Base-by-base conservation (phyloP, 2,329 filamentous ascomycete genomes). In the Colletotrichum sp. region DNA sequence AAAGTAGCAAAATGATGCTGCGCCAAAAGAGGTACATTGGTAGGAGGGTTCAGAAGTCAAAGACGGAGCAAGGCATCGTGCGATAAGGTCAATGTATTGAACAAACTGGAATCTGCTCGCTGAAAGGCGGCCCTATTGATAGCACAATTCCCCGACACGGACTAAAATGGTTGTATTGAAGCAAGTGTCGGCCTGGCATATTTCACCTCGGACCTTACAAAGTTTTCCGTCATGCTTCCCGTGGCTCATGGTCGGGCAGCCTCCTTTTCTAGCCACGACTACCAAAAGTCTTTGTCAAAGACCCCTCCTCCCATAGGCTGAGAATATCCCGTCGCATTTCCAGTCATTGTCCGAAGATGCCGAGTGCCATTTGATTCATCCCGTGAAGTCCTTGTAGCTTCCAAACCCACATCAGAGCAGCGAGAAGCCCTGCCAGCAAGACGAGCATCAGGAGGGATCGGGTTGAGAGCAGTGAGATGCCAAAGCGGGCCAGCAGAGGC, bases 361-460 rank as follows among this genome's bases (percentile, higher is more conserved):
- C 52, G 10, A 57, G 21, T 13, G n/a, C 52, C 21, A 57, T 57
- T 26, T 57, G n/a, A 12, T 12, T 57, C 52, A 57, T 57, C n/a
- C 52, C 24, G 4, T 57, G 2, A 24, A 57, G 52, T 24, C 52
- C 52, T 8, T 24, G 52, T 57, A 57, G 52, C 52, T 57, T 57
- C 52, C 52, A 57, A 57, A 24, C n/a, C 52, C 52, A 57, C 2
- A 16, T 57, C n/a, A 57, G 0, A 57, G 52, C 52, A 24, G 52
- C 52, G 52, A 57, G 0, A 57, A 57, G 52, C n/a, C 0, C 52
- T 24, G 52, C 52, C 2, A 57, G 3, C 21, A 57, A 57, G n/a
- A 0, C 0, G n/a, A 57, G 52, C 0, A 57, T 57, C n/a, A 57
- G n/a, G n/a, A 24, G n/a, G 5, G 21, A 0, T 0, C 52, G 52